phyloP scores from a whole-genome alignment of 305 asterid genomes.

The Solanum chacoense region DNA sequence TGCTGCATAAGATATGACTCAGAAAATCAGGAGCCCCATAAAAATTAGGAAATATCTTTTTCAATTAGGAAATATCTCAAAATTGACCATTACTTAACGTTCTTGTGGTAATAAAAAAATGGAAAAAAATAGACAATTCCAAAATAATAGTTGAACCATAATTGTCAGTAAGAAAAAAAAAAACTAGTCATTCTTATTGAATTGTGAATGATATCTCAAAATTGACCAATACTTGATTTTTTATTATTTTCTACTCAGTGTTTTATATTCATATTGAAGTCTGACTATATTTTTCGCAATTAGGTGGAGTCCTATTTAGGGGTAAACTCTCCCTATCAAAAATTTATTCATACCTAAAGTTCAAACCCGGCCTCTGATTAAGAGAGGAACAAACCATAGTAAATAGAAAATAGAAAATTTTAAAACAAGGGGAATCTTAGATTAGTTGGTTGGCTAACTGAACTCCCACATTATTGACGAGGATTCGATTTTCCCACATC shows the following conservation, averaged over 20 bases:
- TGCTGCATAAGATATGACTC: conserved; percentile 1
- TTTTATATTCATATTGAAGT: too few species aligned
- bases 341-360: too few species aligned
- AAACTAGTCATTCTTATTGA: background rate
- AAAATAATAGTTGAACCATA: background rate
- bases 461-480: background rate
- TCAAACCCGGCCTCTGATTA: background rate
- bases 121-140: background rate
- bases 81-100: background rate
- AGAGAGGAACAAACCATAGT: background rate
- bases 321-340: too few species aligned
- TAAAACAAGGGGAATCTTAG: too few species aligned
- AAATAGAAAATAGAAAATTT: too few species aligned
- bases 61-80: background rate
- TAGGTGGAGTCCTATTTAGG: too few species aligned
- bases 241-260: too few species aligned
- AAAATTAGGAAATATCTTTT: background rate
- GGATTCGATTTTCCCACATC: too few species aligned
- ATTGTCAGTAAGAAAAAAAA: background rate
- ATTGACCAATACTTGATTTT: background rate
- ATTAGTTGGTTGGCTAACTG: too few species aligned
- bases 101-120: background rate
- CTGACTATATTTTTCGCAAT: too few species aligned
- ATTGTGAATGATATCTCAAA: background rate
- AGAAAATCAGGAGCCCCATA: background rate